phyloP scores from a whole-genome alignment of 2,329 filamentous ascomycete species.

The Pseudogymnoascus sp. region DNA sequence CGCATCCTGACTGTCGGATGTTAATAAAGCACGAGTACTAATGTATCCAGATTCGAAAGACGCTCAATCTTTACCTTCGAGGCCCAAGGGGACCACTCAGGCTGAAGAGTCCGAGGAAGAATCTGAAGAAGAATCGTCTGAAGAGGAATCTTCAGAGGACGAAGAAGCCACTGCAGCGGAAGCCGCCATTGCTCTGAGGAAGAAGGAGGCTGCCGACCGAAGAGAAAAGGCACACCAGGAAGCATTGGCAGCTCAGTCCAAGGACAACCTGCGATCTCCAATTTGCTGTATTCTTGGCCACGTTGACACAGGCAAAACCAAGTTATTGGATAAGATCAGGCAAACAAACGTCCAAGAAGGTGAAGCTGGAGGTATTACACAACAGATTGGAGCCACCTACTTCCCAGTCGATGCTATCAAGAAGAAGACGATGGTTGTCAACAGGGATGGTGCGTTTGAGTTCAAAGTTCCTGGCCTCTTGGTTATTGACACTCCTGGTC shows the following conservation, averaged over 20 bases:
- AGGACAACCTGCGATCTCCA: conserved; percentile 89
- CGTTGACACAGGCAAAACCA: conserved; percentile 99
- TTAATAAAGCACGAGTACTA: conserved; percentile 22
- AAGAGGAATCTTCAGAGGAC: conserved; percentile 57
- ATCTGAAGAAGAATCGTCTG: conserved; percentile 42
- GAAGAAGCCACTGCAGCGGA: conserved; percentile 67
- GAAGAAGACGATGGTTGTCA: conserved; percentile 89
- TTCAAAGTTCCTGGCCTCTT: conserved; percentile 96
- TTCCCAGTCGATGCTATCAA: conserved; percentile 90
- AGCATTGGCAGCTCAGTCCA: conserved; percentile 80
- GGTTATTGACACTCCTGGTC: conserved; percentile 95
- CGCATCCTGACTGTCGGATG: conserved; percentile 23
- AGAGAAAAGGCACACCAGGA: conserved; percentile 86
- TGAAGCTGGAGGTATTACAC: conserved; percentile 97
- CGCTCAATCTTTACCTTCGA: conserved; percentile 24
- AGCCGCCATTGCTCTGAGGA: conserved; percentile 64
- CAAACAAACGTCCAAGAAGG: conserved; percentile 98
- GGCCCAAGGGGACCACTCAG: conserved; percentile 25
- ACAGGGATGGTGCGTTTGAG: conserved; percentile 80
- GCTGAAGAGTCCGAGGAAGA: conserved; percentile 45
- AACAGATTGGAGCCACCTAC: conserved; percentile 98
- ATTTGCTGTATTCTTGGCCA: conserved; percentile 99
- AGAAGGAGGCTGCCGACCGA: conserved; percentile 81
- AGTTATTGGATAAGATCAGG: conserved; percentile 94
- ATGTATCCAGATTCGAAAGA: conserved; percentile 16